A percentile compares a stretch with the other conserved stretches of the same genome.
phyloP scores from a whole-genome alignment of 2,329 filamentous ascomycete species.

The Nigrospora sphaerica region DNA sequence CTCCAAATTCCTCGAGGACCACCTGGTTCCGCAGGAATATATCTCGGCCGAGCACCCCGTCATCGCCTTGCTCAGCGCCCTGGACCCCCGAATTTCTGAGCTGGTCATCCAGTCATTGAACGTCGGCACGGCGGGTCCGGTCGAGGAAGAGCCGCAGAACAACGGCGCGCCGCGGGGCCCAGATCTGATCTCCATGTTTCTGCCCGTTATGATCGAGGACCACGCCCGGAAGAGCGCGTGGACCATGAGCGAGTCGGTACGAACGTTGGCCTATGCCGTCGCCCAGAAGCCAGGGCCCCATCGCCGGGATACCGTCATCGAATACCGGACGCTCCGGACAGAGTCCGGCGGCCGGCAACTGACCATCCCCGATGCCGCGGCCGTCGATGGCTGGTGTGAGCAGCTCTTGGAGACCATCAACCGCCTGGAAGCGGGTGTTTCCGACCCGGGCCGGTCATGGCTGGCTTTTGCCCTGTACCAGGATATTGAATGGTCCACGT shows the following conservation, averaged over 20 bases:
- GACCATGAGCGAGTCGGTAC: conserved; percentile 26
- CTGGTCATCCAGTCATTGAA: conserved; percentile 28
- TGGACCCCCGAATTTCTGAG: conserved; percentile 29
- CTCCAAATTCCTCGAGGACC: conserved; percentile 15
- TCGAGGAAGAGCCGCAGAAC: conserved; percentile 10
- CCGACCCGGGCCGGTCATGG: conserved; percentile 20
- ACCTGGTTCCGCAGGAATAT: conserved; percentile 12
- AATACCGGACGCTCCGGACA: conserved; percentile 28
- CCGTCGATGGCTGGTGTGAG: conserved; percentile 12
- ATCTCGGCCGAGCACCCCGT: conserved; percentile 16
- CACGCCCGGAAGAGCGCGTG: conserved; percentile 29
- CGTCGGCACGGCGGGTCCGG: conserved; percentile 18
- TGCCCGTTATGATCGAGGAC: conserved; percentile 32
- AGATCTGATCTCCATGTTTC: conserved; percentile 25
- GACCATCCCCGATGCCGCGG: conserved; percentile 13
- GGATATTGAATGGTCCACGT: conserved; percentile 24
- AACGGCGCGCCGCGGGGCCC: conserved; percentile 11
- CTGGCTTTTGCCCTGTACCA: conserved; percentile 26
- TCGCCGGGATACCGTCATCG: conserved; percentile 17
- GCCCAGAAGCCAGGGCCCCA: conserved; percentile 13
- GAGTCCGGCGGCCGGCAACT: conserved; percentile 22
- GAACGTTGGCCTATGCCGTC: conserved; percentile 29
- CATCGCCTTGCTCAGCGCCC: conserved; percentile 11
- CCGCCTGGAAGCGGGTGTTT: conserved; percentile 9
- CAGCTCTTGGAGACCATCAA: conserved; percentile 16